Evolutionary conservation across 2,329 filamentous ascomycete genomes (phyloP).

Genomic region (Rutstroemia sp.): DNA sequence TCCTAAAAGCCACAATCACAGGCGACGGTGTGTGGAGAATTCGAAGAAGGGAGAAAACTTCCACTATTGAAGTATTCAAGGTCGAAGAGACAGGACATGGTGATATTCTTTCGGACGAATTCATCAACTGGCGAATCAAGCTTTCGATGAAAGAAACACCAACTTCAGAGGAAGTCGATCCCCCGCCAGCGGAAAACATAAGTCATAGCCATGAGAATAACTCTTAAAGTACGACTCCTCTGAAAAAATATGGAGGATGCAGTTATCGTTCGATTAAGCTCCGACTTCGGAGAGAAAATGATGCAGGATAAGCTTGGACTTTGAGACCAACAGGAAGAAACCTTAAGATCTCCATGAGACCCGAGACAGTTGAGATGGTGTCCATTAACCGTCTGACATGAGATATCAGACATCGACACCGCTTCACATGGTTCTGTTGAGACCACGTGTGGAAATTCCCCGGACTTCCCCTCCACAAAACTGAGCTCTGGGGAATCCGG

Average conservation of each 20-base stretch:
- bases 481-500: neutral
- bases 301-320: neutral
- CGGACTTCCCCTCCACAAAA: conserved; percentile 4
- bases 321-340: neutral
- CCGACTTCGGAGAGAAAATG: too few relatives aligned
- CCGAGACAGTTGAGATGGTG: too few relatives aligned
- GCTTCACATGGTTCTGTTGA: conserved; percentile 1
- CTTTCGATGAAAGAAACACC: conserved; percentile 9
- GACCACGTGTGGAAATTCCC: neutral
- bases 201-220: too few relatives aligned
- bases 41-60: conserved; percentile 52
- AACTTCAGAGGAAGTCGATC: too few relatives aligned
- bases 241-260: too few relatives aligned
- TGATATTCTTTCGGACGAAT: conserved; percentile 67
- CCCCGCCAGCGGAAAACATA: too few relatives aligned
- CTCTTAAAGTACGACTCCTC: too few relatives aligned
- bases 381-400: too few relatives aligned
- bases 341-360: neutral
- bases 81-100: conserved; percentile 70
- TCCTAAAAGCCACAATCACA: conserved; percentile 54
- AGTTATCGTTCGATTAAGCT: too few relatives aligned
- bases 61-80: conserved; percentile 65
- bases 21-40: conserved; percentile 74
- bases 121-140: conserved; percentile 60
- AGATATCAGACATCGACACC: neutral